A percentile compares a stretch with the other conserved stretches of the same genome.
Conservation (phyloP, 2,329 filamentous ascomycete species). For the Xylariaceae sp. region DNA sequence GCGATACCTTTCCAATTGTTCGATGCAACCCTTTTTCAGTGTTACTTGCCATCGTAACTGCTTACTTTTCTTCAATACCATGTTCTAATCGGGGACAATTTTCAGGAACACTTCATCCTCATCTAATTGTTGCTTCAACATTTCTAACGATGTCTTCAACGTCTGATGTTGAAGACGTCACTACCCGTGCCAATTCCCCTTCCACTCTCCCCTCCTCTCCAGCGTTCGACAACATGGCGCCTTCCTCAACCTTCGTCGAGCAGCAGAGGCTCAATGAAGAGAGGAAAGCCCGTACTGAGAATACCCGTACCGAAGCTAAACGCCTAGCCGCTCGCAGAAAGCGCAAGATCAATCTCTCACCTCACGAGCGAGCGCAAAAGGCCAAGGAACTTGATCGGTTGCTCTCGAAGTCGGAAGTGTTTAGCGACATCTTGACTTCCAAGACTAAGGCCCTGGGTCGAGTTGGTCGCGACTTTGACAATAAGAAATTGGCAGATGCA, state of each 20-base stretch:
- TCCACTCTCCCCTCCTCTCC: conserved; percentile 23
- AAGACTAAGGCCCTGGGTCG: conserved; percentile 61
- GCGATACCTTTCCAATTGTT: too few species aligned
- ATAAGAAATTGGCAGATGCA: conserved; percentile 57
- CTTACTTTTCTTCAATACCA: neutral
- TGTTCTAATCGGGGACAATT: too few species aligned
- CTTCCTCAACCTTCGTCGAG: conserved; percentile 25
- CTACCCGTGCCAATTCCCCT: conserved; percentile 18
- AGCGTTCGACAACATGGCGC: conserved; percentile 22
- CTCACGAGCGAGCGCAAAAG: conserved; percentile 53
- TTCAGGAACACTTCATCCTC: neutral
- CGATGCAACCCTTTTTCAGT: neutral
- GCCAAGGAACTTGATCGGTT: conserved; percentile 57
- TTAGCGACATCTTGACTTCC: conserved; percentile 59
- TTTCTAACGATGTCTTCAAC: too few species aligned
- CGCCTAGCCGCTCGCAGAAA: conserved; percentile 35
- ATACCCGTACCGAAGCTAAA: conserved; percentile 47
- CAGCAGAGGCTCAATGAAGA: conserved; percentile 40
- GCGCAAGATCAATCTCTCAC: conserved; percentile 44
- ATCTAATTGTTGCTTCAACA: neutral
- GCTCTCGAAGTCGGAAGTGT: conserved; percentile 55
- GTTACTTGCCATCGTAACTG: neutral
- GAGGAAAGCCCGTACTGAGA: conserved; percentile 42
- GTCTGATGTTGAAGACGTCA: neutral
- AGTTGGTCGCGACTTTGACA: conserved; percentile 58